phyloP scores from a whole-genome alignment of 2,329 filamentous ascomycete species.

The Xylariaceae sp. region DNA sequence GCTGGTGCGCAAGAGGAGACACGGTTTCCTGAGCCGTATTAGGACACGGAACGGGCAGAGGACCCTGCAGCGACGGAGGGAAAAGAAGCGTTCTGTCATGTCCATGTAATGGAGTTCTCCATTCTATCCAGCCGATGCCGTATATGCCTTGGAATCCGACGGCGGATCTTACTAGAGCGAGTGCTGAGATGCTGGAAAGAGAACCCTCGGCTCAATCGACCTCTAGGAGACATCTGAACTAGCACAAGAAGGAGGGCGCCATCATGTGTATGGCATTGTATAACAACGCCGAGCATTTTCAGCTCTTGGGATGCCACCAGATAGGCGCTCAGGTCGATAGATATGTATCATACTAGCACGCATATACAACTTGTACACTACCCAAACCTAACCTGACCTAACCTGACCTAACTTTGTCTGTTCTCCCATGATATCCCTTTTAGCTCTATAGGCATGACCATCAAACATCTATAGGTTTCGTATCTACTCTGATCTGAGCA shows the following conservation, averaged over 20 bases:
- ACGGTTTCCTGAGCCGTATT: conserved; percentile 62
- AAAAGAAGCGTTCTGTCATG: conserved; percentile 59
- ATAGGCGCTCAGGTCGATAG: conserved; percentile 9
- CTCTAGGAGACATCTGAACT: not conserved
- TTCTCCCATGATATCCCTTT: not conserved
- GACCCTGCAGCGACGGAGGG: conserved; percentile 57
- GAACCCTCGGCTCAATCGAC: not conserved
- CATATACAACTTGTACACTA: conserved; percentile 17
- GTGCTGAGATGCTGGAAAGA: not conserved
- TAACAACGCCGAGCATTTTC: conserved; percentile 40
- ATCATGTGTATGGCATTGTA: conserved; percentile 28
- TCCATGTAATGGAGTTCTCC: conserved; percentile 37
- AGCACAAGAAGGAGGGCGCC: not conserved
- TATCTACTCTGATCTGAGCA: not conserved
- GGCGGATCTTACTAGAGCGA: not conserved
- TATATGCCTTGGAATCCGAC: not conserved
- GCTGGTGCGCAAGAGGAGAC: conserved; percentile 64
- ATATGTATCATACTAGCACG: conserved; percentile 17
- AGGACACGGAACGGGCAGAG: conserved; percentile 59
- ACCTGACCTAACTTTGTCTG: no score
- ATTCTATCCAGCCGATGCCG: not conserved
- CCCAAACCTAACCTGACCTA: not conserved
- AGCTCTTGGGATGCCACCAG: conserved; percentile 30
- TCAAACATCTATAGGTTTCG: not conserved
- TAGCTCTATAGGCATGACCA: not conserved